phyloP scores from a whole-genome alignment of 2,329 filamentous ascomycete genomes.

The Xylaria polymorpha region DNA sequence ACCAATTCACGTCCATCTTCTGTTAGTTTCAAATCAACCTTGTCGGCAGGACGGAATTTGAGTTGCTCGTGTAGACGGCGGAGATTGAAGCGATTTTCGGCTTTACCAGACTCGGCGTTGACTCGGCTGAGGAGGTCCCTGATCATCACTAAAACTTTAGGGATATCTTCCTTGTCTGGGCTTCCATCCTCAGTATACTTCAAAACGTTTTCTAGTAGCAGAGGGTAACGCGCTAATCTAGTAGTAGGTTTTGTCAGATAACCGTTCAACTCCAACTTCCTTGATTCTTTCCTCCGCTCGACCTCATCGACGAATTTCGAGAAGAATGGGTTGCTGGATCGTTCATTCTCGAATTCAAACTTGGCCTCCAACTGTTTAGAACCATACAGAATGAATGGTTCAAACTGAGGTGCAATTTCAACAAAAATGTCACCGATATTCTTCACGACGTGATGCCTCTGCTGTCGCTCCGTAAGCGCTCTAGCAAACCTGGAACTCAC shows the following conservation, averaged over 20 bases:
- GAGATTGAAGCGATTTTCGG: conserved; percentile 96
- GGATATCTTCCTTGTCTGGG: conserved; percentile 90
- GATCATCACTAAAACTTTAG: conserved; percentile 87
- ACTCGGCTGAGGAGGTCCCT: conserved; percentile 87
- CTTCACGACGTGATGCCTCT: conserved; percentile 87
- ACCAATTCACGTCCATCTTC: conserved; percentile 93
- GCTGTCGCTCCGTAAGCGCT: conserved; percentile 88
- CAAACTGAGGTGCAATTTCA: conserved; percentile 90
- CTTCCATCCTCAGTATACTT: conserved; percentile 93
- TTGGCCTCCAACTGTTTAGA: conserved; percentile 96
- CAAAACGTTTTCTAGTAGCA: conserved; percentile 88
- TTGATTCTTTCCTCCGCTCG: conserved; percentile 93
- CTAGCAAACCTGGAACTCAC: conserved; percentile 92
- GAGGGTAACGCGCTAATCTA: conserved; percentile 89
- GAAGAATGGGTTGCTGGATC: conserved; percentile 85
- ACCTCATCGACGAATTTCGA: conserved; percentile 95
- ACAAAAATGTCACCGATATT: conserved; percentile 95
- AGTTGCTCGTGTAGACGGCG: conserved; percentile 91
- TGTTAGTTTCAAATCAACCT: conserved; percentile 92
- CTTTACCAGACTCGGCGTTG: conserved; percentile 95
- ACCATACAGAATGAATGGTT: conserved; percentile 96
- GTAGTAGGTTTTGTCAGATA: conserved; percentile 98
- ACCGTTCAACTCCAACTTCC: conserved; percentile 96
- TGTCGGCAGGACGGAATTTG: conserved; percentile 89
- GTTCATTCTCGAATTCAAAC: conserved; percentile 97